Percentiles rank a stretch among this genome's conserved stretches.
These are phyloP conservation scores for Boletellus ananas DNA, from an alignment of 768 basidiomycete genomes.

Conservation along the genomic window DNA sequence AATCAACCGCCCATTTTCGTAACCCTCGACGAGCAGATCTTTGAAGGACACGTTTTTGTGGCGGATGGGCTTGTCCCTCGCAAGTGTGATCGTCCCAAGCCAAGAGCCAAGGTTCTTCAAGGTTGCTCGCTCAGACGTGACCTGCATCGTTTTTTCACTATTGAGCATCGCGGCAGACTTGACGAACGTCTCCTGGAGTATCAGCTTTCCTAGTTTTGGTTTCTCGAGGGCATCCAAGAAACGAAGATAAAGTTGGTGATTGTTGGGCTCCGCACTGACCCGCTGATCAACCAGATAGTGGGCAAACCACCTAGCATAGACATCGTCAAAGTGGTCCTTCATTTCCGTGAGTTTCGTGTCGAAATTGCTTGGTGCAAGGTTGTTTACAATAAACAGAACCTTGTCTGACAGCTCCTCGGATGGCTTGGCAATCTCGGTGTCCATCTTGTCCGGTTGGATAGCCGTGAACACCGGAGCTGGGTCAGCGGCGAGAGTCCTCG, in stretches of 20 bases:
- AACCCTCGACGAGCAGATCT: constrained; percentile 94
- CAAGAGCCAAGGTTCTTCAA: constrained; percentile 95
- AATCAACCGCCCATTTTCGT: constrained; percentile 84
- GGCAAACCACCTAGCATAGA: constrained; percentile 92
- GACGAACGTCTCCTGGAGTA: constrained; percentile 90
- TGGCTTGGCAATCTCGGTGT: constrained; percentile 63
- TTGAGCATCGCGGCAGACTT: constrained; percentile 87
- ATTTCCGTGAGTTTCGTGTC: constrained; percentile 85
- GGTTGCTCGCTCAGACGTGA: constrained; percentile 77
- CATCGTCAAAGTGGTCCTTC: constrained; percentile 76
- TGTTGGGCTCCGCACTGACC: constrained; percentile 94
- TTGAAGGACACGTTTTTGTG: constrained; percentile 95
- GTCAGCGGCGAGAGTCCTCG: constrained; percentile 39
- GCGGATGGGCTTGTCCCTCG: constrained; percentile 87
- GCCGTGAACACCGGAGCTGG: constrained; percentile 64
- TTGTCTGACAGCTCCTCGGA: constrained; percentile 88
- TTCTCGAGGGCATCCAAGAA: constrained; percentile 83
- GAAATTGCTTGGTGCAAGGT: constrained; percentile 92
- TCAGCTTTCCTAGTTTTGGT: constrained; percentile 61
- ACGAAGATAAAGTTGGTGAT: constrained; percentile 91
- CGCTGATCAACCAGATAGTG: constrained; percentile 97
- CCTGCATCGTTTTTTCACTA: constrained; percentile 84
- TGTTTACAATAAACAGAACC: constrained; percentile 97
- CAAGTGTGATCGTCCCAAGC: constrained; percentile 92
- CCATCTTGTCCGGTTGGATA: constrained; percentile 67